Base-by-base conservation (phyloP, 495 filamentous ascomycete species). In the Penicillium simplicissimum region DNA sequence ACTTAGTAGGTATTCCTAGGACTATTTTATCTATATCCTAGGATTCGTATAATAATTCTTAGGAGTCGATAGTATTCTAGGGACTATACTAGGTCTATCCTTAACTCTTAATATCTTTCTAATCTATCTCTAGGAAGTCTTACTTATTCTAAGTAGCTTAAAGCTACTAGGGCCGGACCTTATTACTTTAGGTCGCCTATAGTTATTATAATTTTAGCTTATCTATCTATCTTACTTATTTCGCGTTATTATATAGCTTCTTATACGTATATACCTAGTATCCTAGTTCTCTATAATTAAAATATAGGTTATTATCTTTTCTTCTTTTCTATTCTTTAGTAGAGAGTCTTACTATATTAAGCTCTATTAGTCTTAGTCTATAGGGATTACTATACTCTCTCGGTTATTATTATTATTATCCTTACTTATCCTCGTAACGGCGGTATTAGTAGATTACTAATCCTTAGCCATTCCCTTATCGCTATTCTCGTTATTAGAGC, bases 341-440 rank as follows among this genome's bases (percentile, higher is more conserved):
- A 6, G 21, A 28, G 31, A 58, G 55, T 49, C 42, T 58, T 15
- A 17, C 55, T 49, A 9, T 28, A 19, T 58, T n/a, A n/a, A 58
- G 55, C 55, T 58, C 42, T 25, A 58, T 58, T 23, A 25, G 55
- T 36, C 15, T 14, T 48, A 14, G 42, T 48, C 55, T 17, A 23
- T 58, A 58, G 15, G 42, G 55, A 9, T 58, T 31, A 28, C 8
- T 21, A 15, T 57, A 57, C n/a, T 57, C 38, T 14, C 38, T 57
- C 0, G 40, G 28, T 21, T 42, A 31, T 1, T 51, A 5, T 51
- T 11, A 8, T 42, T 25, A 15, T 14, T 34, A 10, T 47, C 21
- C 23, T 57, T 8, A 8, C 38, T 4, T 47, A 4, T 9, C 55
- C 37, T 49, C 14, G 8, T 57, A 23, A 14, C 9, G 17, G 28